phyloP scores from a whole-genome alignment of 1,284 basidiomycete genomes.

The Hemileia vastatrix region DNA sequence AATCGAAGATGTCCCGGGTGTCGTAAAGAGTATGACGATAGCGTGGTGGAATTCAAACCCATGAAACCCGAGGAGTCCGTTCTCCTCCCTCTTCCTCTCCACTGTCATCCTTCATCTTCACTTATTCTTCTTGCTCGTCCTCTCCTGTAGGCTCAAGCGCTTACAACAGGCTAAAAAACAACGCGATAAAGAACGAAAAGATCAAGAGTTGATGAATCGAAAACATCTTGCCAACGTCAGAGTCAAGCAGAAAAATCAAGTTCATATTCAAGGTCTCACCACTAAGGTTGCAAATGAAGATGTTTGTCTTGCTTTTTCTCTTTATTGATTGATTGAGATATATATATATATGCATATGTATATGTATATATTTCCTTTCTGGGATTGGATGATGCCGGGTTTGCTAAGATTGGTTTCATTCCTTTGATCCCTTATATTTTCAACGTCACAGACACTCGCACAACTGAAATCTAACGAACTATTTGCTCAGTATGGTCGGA shows the following conservation, averaged over 20 bases:
- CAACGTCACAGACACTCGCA: conserved; percentile 64
- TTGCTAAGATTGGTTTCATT: conserved; percentile 25
- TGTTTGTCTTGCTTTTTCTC: conserved; percentile 50
- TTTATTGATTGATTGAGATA: not conserved
- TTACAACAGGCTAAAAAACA: conserved; percentile 93
- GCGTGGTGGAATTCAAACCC: conserved; percentile 88
- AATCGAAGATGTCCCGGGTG: conserved; percentile 97
- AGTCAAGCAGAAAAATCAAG: conserved; percentile 91
- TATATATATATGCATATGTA: not conserved
- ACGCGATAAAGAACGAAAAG: conserved; percentile 88
- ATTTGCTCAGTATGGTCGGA: conserved; percentile 98
- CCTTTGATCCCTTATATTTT: conserved; percentile 4
- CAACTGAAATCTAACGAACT: conserved; percentile 91
- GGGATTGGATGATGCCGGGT: not conserved
- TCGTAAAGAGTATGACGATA: conserved; percentile 83
- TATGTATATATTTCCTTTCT: not conserved
- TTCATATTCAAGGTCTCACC: conserved; percentile 87
- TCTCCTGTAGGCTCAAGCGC: conserved; percentile 67
- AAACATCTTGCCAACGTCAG: conserved; percentile 85
- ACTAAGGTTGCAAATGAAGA: conserved; percentile 91
- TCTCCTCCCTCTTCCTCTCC: not conserved
- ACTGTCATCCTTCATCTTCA: conserved; percentile 14
- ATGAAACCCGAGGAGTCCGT: conserved; percentile 91
- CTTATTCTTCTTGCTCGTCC: conserved; percentile 25
- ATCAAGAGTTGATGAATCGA: conserved; percentile 76